Evolutionary conservation across 768 basidiomycete genomes (phyloP), one percentile per base, ranked within the genome.

Genomic region (Mycena haematopus): DNA sequence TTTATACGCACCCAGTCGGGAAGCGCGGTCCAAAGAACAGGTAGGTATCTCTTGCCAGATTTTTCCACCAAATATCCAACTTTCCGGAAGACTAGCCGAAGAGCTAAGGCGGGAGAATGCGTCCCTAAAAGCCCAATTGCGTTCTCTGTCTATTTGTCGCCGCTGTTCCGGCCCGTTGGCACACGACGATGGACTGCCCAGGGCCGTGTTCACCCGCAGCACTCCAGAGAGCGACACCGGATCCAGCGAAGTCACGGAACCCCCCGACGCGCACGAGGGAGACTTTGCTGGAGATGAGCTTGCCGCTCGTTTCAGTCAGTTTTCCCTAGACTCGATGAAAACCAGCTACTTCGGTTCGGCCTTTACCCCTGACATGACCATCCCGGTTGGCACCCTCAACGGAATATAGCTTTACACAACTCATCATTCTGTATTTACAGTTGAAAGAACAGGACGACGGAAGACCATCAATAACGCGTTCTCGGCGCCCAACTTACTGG

Each of bases 61-160:
- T 15, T 22, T 6, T 42, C 3, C 7, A 14, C 71, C 17, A 50
- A 22, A 13, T 74, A 70, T 15, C 70, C 73, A 31, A 38, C 24
- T 14, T 60, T 22, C 29, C 17, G 10, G 62, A 14, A 78, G 66
- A 44, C 17, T 56, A 35, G 76, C 89, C 29, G 79, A 79, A 45
- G 80, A 82, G 35, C 80, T 90, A 31, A 82, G 84, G 77, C 75
- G 75, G 51, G 78, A 83, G 65, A 70, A 86, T 27, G 74, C 77
- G 1, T 74, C 69, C 6, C 72, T 76, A 27, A 79, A 84, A 67
- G 74, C 75, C 45, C 81, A 82, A 71, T 38, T 67, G 42, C 65
- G 62, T 17, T 46, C 38, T 1, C 27, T 47, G 35, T 63, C 62
- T 5, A 22, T 67, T 1, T 67, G 65, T 31, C 52, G 58, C 22